phyloP scores from a whole-genome alignment of 2,329 filamentous ascomycete species.

The Alternaria sp. region DNA sequence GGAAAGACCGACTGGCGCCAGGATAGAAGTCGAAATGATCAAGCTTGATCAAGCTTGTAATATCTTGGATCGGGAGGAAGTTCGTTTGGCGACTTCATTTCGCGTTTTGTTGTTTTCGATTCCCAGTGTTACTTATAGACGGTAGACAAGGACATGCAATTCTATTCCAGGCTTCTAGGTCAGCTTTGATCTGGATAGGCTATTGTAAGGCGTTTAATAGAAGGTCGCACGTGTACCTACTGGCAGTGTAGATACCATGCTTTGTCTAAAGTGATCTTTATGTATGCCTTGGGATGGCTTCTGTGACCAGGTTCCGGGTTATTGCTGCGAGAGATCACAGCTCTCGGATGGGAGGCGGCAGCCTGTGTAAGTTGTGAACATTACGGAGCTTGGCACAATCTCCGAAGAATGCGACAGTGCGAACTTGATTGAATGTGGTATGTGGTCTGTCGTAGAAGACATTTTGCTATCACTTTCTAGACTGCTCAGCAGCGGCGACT shows the following conservation, averaged over 20 bases:
- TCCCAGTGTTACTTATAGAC: background rate
- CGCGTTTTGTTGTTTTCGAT: slow-evolving; percentile 3
- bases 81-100: background rate
- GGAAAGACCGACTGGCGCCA: background rate
- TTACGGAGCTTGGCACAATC: background rate
- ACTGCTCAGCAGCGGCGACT: background rate
- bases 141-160: background rate
- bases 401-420: background rate
- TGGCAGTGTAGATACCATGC: background rate
- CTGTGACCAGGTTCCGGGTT: background rate
- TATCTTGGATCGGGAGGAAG: accelerated
- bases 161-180: background rate
- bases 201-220: background rate
- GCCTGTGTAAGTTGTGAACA: background rate
- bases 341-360: background rate
- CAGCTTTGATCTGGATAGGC: background rate
- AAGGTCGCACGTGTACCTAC: background rate
- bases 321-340: background rate
- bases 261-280: background rate
- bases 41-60: too few species aligned
- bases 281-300: background rate
- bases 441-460: background rate
- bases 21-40: background rate
- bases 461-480: background rate
- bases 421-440: background rate